phyloP scores from a whole-genome alignment of 176 grass and related monocot species.

The Lolium multiflorum region DNA sequence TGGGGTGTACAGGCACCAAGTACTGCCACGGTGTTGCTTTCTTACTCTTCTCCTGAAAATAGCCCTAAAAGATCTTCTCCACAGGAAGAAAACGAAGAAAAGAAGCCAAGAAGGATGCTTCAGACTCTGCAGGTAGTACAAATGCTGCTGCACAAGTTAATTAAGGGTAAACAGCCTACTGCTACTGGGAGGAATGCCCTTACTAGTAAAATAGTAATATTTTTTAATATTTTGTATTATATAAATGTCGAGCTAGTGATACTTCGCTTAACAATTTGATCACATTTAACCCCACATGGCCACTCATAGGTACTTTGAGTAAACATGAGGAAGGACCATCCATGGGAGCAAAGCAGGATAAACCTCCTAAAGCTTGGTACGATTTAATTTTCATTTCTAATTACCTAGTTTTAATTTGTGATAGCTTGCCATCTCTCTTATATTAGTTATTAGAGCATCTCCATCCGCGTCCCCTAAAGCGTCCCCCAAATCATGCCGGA shows the following conservation, averaged over 20 bases:
- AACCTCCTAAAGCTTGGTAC: slow-evolving; percentile 49
- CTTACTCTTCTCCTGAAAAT: slow-evolving; percentile 61
- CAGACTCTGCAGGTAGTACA: slow-evolving; percentile 43
- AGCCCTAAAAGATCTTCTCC: slow-evolving; percentile 48
- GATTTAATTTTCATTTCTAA: slow-evolving; percentile 23
- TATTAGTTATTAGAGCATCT: no score
- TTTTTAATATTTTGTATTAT: neutral
- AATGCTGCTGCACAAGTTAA: slow-evolving; percentile 38
- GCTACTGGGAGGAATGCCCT: slow-evolving; percentile 38
- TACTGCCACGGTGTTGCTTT: slow-evolving; percentile 54
- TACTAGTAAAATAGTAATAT: neutral
- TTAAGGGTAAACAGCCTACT: slow-evolving; percentile 35
- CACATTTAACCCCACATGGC: slow-evolving; percentile 25
- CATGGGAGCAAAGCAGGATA: slow-evolving; percentile 42
- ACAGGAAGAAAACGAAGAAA: slow-evolving; percentile 35
- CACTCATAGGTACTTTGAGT: slow-evolving; percentile 48
- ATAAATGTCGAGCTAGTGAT: slow-evolving; percentile 24
- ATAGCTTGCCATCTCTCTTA: neutral
- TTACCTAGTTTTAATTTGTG: neutral
- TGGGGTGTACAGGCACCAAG: slow-evolving; percentile 58
- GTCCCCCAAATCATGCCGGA: no score
- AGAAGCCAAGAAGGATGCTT: slow-evolving; percentile 32
- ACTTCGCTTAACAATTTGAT: neutral
- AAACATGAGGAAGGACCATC: slow-evolving; percentile 49
- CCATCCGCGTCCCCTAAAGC: no score